These are phyloP conservation scores for Candida odintsovae DNA, from an alignment of 805 yeast species.

Conservation along the genomic window DNA sequence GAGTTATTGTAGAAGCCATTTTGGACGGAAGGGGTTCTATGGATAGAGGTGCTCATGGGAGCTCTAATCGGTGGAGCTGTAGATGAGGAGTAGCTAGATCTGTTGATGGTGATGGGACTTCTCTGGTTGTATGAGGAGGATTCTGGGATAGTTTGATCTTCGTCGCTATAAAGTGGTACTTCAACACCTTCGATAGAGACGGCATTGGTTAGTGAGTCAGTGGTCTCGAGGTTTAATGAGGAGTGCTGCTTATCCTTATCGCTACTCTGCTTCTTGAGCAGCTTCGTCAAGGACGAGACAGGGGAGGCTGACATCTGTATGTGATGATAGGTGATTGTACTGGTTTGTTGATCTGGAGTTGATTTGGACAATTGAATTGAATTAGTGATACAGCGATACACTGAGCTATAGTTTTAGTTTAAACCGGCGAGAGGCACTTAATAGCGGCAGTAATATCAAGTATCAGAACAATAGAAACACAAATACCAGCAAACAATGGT, in stretches of 20 bases:
- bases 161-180: conserved; percentile 11
- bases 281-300: conserved; percentile 23
- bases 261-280: conserved; percentile 21
- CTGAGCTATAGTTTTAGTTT: no score
- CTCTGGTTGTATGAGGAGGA: conserved; percentile 14
- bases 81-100: conserved; percentile 10
- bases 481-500: background rate
- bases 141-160: background rate
- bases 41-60: conserved; percentile 23
- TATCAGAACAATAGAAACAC: no score
- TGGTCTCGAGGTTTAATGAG: conserved; percentile 6
- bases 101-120: conserved; percentile 21
- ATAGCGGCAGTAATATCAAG: background rate
- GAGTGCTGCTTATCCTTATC: conserved; percentile 3
- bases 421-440: background rate
- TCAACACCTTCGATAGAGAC: conserved; percentile 27
- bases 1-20: conserved; percentile 10
- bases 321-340: background rate
- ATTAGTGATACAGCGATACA: no score
- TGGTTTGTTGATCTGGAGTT: background rate
- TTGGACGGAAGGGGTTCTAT: conserved; percentile 21
- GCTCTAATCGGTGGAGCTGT: conserved; percentile 26
- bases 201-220: conserved; percentile 17
- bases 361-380: background rate
- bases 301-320: conserved; percentile 13